phyloP scores from a whole-genome alignment of 192 early-diverging fungal species.

The Dissophora globulifera region DNA sequence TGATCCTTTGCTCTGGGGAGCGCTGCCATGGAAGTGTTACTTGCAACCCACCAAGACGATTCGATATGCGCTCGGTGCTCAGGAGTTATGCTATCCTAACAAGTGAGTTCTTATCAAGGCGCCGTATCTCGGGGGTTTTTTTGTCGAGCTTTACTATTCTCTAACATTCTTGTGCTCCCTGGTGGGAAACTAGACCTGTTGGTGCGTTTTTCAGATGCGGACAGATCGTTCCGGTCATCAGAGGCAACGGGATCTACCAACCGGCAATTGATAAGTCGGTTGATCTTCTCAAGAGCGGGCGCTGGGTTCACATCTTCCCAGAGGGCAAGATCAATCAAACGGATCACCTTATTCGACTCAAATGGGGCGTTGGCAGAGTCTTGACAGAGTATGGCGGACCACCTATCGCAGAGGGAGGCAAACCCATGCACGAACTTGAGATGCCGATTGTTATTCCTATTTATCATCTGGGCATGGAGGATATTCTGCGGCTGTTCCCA shows the following conservation, averaged over 20 bases:
- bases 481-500: constrained; percentile 67
- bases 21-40: constrained; percentile 67
- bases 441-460: constrained; percentile 51
- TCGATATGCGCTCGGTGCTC: constrained; percentile 90
- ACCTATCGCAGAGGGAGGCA: constrained; percentile 80
- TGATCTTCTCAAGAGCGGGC: constrained; percentile 68
- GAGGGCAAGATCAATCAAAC: constrained; percentile 81
- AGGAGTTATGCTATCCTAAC: constrained; percentile 85
- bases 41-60: constrained; percentile 58
- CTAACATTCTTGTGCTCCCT: background rate
- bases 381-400: constrained; percentile 79
- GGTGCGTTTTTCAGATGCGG: constrained; percentile 79
- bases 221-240: constrained; percentile 83
- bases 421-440: constrained; percentile 54
- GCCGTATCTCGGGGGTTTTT: too few species aligned
- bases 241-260: constrained; percentile 88
- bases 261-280: constrained; percentile 84
- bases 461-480: constrained; percentile 63
- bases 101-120: constrained; percentile 57
- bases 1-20: constrained; percentile 82
- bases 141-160: background rate
- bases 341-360: constrained; percentile 68
- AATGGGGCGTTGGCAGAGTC: constrained; percentile 90
- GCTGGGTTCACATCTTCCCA: constrained; percentile 93
- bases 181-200: constrained; percentile 45